Conservation (phyloP, 1,284 basidiomycete genomes). For the Leccinum colubrinum region DNA sequence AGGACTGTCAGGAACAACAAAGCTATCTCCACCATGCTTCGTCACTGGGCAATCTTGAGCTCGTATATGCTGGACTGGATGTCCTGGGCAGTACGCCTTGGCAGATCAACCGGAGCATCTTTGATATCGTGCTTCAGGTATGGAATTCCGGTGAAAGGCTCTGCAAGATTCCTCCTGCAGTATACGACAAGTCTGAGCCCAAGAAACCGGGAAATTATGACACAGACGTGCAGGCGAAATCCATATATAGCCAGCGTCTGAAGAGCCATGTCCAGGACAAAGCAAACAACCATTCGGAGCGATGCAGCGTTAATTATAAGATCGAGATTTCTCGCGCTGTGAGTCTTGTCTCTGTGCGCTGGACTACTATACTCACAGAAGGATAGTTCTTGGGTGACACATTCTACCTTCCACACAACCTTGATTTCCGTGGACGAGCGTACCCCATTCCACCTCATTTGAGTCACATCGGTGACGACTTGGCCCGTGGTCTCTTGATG, state of each 20-base stretch:
- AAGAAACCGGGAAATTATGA: slow-evolving; percentile 59
- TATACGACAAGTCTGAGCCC: slow-evolving; percentile 63
- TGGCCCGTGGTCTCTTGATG: slow-evolving; percentile 85
- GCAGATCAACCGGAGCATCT: slow-evolving; percentile 81
- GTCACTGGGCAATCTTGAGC: slow-evolving; percentile 72
- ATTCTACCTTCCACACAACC: slow-evolving; percentile 94
- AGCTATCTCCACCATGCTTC: slow-evolving; percentile 81
- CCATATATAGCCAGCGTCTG: slow-evolving; percentile 58
- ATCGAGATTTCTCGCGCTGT: slow-evolving; percentile 94
- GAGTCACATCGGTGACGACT: slow-evolving; percentile 95
- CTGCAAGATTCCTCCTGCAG: slow-evolving; percentile 67
- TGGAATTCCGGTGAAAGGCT: slow-evolving; percentile 86
- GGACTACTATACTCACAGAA: slow-evolving; percentile 5
- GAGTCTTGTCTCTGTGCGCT: slow-evolving; percentile 32
- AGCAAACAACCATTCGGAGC: slow-evolving; percentile 84
- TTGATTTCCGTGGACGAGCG: slow-evolving; percentile 97
- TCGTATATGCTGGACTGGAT: slow-evolving; percentile 88
- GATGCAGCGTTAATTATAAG: slow-evolving; percentile 96
- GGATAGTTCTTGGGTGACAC: too few species aligned
- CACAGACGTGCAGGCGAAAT: slow-evolving; percentile 66
- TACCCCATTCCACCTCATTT: slow-evolving; percentile 95
- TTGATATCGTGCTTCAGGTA: slow-evolving; percentile 68
- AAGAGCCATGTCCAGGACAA: slow-evolving; percentile 63
- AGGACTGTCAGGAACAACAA: slow-evolving; percentile 87
- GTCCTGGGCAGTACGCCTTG: slow-evolving; percentile 88